Evolutionary conservation across 2,329 filamentous ascomycete species (phyloP), one percentile per base, ranked within the genome.

Genomic region (Ophidiomyces ophidiicola): DNA sequence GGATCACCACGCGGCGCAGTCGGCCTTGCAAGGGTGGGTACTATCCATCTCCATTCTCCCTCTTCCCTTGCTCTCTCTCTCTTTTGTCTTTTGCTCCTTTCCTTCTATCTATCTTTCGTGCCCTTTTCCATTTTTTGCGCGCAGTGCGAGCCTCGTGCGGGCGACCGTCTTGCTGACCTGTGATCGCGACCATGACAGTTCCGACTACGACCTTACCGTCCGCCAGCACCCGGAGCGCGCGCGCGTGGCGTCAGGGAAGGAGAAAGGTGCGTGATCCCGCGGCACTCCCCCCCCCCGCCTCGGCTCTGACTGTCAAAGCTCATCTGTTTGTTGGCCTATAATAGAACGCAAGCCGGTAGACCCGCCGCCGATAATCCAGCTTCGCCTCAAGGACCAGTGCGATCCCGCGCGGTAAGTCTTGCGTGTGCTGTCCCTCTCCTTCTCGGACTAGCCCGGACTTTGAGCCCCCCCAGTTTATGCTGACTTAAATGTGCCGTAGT

Each of bases 301-400:
- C 18, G 32, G 14, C n/a, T 19, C 38, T 59, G 12, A n/a, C n/a
- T n/a, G n/a, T n/a, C n/a, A n/a, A 32, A 35, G 4, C 39, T 24
- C 18, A 41, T 15, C 21, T 14, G 41, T 24, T 24, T 7, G 29
- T 18, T 25, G 6, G 3, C n/a, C 19, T 36, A 35, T 38, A 37
- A 41, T 55, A 82, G 81, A 83, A 53, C 78, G 85, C 49, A 92
- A 92, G 59, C 83, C 85, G 5, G 76, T 94, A 52, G 85, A 94
- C 56, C 85, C 63, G 36, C 85, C 85, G 8, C 85, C 85, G 29
- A 82, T 93, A 50, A 67, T 93, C 32, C 78, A 88, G 61, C 69
- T 93, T 32, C 60, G 62, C 58, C 72, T 77, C 41, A 61, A 58
- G 36, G 55, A 61, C 33, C 54, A 58, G 19, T 55, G 53, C 20